Conservation (phyloP, 192 early-diverging fungal species). For the Coemansia sp. region DNA sequence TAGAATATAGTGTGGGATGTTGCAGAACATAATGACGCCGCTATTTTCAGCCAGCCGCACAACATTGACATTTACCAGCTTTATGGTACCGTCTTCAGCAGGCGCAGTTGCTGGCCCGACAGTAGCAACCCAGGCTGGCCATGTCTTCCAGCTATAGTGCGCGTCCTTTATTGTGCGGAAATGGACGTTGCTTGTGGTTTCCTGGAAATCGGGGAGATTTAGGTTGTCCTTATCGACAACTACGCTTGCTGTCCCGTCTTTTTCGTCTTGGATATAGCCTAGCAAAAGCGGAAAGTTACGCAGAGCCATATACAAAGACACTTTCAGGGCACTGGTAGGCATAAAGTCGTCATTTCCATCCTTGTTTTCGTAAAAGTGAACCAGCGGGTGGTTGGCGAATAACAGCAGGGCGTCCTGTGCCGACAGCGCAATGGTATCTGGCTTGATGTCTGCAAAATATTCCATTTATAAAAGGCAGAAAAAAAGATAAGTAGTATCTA, state of each 20-base stretch:
- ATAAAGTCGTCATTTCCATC: conserved; percentile 16
- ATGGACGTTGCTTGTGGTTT: conserved; percentile 18
- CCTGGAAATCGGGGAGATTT: conserved; percentile 38
- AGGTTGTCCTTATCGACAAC: conserved; percentile 22
- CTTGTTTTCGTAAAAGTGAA: conserved; percentile 44
- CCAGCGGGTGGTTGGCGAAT: conserved; percentile 38
- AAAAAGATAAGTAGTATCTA: not conserved
- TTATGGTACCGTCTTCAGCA: conserved; percentile 18
- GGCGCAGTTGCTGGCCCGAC: conserved; percentile 24
- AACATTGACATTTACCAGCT: conserved; percentile 33
- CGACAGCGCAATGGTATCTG: conserved; percentile 11
- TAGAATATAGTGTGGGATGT: conserved; percentile 41
- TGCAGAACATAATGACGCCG: conserved; percentile 38
- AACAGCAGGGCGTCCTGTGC: conserved; percentile 33
- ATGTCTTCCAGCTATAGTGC: conserved; percentile 19
- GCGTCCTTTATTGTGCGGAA: conserved; percentile 10
- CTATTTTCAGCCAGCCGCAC: conserved; percentile 30
- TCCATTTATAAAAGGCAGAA: not conserved
- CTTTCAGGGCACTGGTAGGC: conserved; percentile 16
- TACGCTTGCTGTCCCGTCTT: conserved; percentile 4
- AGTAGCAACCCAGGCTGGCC: conserved; percentile 26
- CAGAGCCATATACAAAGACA: conserved; percentile 29
- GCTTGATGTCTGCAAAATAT: not conserved
- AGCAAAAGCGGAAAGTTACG: conserved; percentile 32
- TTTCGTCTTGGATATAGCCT: conserved; percentile 18